phyloP scores from a whole-genome alignment of 2,329 filamentous ascomycete species.

The Calcarisporium arbuscula region DNA sequence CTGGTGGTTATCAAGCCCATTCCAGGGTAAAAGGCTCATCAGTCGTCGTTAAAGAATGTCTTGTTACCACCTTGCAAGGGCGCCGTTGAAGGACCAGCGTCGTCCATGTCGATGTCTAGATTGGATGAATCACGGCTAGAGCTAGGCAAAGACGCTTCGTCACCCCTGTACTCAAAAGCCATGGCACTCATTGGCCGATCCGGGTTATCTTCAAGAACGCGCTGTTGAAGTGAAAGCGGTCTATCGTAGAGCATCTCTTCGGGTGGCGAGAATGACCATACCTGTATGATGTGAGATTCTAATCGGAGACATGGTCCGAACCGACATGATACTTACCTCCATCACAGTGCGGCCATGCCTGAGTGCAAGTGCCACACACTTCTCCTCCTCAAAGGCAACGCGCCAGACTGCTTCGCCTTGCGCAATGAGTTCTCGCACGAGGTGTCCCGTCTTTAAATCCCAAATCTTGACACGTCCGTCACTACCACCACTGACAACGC shows the following conservation, averaged over 20 bases:
- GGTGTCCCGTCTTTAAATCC: slow-evolving; percentile 86
- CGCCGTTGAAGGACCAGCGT: slow-evolving; percentile 49
- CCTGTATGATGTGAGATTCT: slow-evolving; percentile 42
- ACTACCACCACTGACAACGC: slow-evolving; percentile 91
- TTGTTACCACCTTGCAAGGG: slow-evolving; percentile 40
- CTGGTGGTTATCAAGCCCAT: background rate
- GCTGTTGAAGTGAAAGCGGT: slow-evolving; percentile 43
- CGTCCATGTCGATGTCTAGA: slow-evolving; percentile 50
- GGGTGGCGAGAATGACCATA: slow-evolving; percentile 91
- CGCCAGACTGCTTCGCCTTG: slow-evolving; percentile 96
- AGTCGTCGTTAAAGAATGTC: slow-evolving; percentile 46
- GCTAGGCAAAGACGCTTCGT: slow-evolving; percentile 20
- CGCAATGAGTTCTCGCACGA: slow-evolving; percentile 84
- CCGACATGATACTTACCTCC: slow-evolving; percentile 62
- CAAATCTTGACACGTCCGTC: slow-evolving; percentile 98
- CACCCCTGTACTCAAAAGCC: slow-evolving; percentile 35
- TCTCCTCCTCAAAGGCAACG: slow-evolving; percentile 96
- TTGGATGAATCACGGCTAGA: slow-evolving; percentile 27
- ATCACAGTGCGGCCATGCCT: slow-evolving; percentile 84
- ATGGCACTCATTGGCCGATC: slow-evolving; percentile 46
- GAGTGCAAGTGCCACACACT: slow-evolving; percentile 91
- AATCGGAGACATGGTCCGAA: background rate
- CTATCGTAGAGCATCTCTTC: slow-evolving; percentile 57
- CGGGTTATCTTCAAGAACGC: slow-evolving; percentile 38
- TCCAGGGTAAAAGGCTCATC: slow-evolving; percentile 6